Base-by-base conservation (phyloP, 1,139 yeast genomes). In the Magnusiomyces ingens region DNA sequence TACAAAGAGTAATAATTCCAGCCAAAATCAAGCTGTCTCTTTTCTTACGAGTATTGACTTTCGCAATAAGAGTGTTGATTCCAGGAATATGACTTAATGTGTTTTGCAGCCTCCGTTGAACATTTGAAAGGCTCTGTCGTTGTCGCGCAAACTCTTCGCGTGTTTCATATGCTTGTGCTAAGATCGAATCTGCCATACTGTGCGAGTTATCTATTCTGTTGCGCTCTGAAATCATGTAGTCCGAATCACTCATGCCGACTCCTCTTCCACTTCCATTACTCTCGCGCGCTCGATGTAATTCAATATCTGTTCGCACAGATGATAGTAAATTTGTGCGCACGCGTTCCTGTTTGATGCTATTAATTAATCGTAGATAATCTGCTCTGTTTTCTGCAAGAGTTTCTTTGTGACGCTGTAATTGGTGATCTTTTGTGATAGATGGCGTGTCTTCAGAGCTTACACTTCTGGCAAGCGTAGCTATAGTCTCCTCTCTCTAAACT, bases 21-120 rank as follows among this genome's bases (percentile, higher is more conserved):
- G 96, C 94, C 67, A 93, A 71, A n/a, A 93, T 86, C 46, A 93
- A 67, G 19, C 95, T 84, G 67, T 93, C 96, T 58, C 97, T 80
- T 71, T 84, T 86, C 69, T 93, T 84, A 63, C 98, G 77, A 1
- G 96, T 85, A 67, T 90, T 90, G 60, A 93, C 91, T 67, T 84
- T 85, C 17, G 84, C 75, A 44, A 93, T 80, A 56, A 94, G 69
- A 13, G 81, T 80, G 65, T 85, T 86, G 48, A 93, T 73, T 0
- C 97, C 98, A 0, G 99, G 99, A 45, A 93, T 78, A 49, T 78
- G 71, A 61, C 79, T 81, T 48, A 90, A 71, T 0, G 86, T 75
- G 46, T 78, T 78, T 58, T 82, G 73, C 58, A 91, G 73, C 56
- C 81, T 75, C 58, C 80, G 76, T 58, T 84, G 89, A 13, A 95